Conservation (phyloP, 2,329 filamentous ascomycete species). For the Alternaria tenuissima region DNA sequence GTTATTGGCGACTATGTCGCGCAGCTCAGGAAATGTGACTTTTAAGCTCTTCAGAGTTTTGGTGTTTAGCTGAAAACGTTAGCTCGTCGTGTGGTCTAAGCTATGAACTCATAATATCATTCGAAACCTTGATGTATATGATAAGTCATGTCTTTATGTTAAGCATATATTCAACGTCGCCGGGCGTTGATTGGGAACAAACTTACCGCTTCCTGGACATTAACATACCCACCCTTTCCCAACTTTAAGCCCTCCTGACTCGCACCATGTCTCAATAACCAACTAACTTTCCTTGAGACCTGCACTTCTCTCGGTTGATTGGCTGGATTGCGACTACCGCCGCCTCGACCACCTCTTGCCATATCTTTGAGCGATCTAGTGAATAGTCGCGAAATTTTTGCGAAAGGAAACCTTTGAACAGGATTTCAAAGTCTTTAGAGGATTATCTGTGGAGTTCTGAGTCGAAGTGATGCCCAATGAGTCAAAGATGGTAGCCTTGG, state of each 20-base stretch:
- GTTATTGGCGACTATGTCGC: constrained; percentile 72
- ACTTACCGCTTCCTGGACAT: constrained; percentile 66
- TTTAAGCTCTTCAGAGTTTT: constrained; percentile 71
- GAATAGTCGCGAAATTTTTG: constrained; percentile 32
- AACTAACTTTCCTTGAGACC: constrained; percentile 61
- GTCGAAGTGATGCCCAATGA: constrained; percentile 15
- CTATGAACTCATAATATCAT: too few relatives aligned
- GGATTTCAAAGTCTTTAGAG: neutral
- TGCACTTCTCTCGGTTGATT: constrained; percentile 53
- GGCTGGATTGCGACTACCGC: constrained; percentile 48
- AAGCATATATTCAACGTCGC: neutral
- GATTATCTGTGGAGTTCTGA: neutral
- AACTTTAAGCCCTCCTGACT: constrained; percentile 67
- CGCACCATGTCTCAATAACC: constrained; percentile 69
- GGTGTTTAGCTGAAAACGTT: constrained; percentile 60
- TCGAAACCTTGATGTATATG: neutral
- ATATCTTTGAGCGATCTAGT: constrained; percentile 25
- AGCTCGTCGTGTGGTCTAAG: neutral
- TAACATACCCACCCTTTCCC: constrained; percentile 67
- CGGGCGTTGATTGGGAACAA: neutral
- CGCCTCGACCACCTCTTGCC: constrained; percentile 43
- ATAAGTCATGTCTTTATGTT: neutral
- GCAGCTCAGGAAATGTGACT: constrained; percentile 78
- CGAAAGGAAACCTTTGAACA: neutral
- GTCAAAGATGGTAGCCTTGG: constrained; percentile 13